Conservation (phyloP, 495 filamentous ascomycete genomes). For the Neurospora intermedia region DNA sequence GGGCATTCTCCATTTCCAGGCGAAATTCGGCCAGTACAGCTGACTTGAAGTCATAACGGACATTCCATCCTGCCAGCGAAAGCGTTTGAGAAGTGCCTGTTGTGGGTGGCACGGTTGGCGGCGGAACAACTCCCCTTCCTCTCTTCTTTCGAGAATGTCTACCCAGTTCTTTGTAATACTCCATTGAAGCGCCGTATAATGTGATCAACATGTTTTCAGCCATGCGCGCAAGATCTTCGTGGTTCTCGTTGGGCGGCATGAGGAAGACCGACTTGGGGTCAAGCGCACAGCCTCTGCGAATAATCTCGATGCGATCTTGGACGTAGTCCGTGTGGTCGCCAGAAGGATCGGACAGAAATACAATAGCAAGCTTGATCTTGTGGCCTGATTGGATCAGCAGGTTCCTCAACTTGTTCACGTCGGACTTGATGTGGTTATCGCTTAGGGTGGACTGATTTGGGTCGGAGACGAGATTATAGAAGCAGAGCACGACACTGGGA, state of each 20-base stretch:
- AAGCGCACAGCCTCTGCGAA: conserved; percentile 66
- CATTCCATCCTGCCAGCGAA: conserved; percentile 78
- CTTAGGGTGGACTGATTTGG: conserved; percentile 55
- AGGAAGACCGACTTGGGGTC: conserved; percentile 69
- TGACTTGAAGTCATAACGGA: conserved; percentile 86
- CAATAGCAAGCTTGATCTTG: conserved; percentile 63
- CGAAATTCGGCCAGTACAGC: conserved; percentile 84
- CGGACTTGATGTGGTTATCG: conserved; percentile 81
- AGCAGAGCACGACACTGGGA: conserved; percentile 68
- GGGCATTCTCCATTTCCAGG: conserved; percentile 77
- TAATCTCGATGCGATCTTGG: conserved; percentile 59
- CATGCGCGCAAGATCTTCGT: conserved; percentile 50
- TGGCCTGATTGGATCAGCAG: conserved; percentile 56
- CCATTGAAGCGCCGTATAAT: conserved; percentile 56
- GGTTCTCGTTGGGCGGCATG: conserved; percentile 32
- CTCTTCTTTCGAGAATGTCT: conserved; percentile 82
- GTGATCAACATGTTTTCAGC: conserved; percentile 49
- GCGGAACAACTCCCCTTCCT: conserved; percentile 59
- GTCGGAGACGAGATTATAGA: conserved; percentile 60
- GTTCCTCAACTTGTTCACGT: conserved; percentile 66
- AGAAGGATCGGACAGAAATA: conserved; percentile 61
- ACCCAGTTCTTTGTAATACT: conserved; percentile 85
- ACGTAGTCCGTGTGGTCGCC: conserved; percentile 44
- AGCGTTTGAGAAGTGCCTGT: conserved; percentile 73
- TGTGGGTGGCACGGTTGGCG: conserved; percentile 74